Evolutionary conservation across 2,329 filamentous ascomycete species (phyloP).

Genomic region (Aaosphaeria pasadenensis): DNA sequence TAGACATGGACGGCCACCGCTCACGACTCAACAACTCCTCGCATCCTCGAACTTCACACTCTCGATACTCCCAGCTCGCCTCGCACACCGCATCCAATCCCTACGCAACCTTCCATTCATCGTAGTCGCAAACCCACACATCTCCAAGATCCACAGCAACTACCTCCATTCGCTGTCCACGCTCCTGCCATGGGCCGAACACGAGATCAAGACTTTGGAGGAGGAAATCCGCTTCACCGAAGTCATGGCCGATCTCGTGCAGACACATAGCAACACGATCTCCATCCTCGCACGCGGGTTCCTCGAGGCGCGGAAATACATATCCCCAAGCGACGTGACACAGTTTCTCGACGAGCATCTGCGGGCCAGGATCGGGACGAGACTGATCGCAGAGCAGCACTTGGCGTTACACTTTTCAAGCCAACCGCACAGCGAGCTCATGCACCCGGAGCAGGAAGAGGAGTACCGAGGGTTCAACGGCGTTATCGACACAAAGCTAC

Average conservation of each 20-base stretch:
- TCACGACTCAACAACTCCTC: slow-evolving; percentile 76
- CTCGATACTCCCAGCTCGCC: slow-evolving; percentile 82
- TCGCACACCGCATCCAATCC: slow-evolving; percentile 91
- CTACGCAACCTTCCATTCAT: slow-evolving; percentile 94
- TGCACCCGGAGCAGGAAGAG: slow-evolving; percentile 41
- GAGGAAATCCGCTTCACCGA: slow-evolving; percentile 91
- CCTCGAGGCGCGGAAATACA: slow-evolving; percentile 88
- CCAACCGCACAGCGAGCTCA: slow-evolving; percentile 64
- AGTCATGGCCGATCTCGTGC: slow-evolving; percentile 90
- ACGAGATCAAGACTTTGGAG: slow-evolving; percentile 70
- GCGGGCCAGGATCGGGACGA: slow-evolving; percentile 87
- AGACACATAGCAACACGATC: slow-evolving; percentile 92
- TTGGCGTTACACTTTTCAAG: slow-evolving; percentile 79
- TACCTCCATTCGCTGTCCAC: slow-evolving; percentile 92
- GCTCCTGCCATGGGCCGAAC: slow-evolving; percentile 77
- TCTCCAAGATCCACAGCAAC: slow-evolving; percentile 91
- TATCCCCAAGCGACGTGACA: slow-evolving; percentile 78
- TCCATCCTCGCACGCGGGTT: slow-evolving; percentile 89
- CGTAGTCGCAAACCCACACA: slow-evolving; percentile 95
- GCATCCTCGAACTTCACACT: slow-evolving; percentile 95
- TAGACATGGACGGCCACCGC: slow-evolving; percentile 76
- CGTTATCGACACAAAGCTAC: slow-evolving; percentile 87
- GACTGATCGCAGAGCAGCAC: slow-evolving; percentile 94
- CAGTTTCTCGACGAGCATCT: slow-evolving; percentile 91
- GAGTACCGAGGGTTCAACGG: slow-evolving; percentile 70